Conservation (phyloP, 2,329 filamentous ascomycete genomes). For the Fusarium agapanthi region DNA sequence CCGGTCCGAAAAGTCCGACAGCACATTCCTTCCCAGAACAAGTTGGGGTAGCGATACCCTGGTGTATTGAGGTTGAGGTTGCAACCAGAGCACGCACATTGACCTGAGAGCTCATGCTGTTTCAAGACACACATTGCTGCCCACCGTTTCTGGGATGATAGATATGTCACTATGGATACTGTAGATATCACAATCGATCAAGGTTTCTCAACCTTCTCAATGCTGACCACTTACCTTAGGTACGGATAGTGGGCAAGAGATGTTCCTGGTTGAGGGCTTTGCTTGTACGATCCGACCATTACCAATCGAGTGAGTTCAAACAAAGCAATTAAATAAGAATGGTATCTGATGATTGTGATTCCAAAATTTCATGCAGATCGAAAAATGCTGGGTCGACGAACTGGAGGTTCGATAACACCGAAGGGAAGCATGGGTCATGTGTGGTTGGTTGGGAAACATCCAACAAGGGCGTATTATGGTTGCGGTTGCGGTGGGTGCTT, state of each 20-base stretch:
- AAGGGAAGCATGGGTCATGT: constrained; percentile 2
- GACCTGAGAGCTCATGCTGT: not conserved
- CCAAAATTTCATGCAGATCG: constrained; percentile 2
- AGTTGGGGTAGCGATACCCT: not conserved
- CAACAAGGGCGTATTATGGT: not conserved
- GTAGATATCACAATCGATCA: constrained; percentile 4
- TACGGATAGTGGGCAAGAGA: not conserved
- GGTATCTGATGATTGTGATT: not conserved
- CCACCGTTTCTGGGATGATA: not conserved
- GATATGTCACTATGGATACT: not conserved
- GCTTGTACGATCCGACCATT: not conserved
- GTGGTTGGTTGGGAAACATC: not conserved
- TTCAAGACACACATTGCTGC: not conserved
- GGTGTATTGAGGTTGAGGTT: too few relatives aligned
- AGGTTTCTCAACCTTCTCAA: not conserved
- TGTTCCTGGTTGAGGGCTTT: not conserved
- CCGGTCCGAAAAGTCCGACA: constrained; percentile 14
- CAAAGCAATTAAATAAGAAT: not conserved
- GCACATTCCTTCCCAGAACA: not conserved
- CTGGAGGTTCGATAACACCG: not conserved
- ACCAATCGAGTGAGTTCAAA: not conserved
- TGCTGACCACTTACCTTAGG: not conserved
- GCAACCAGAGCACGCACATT: not conserved
- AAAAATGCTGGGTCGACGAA: constrained; percentile 1
- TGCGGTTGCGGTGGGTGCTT: not conserved